Evolutionary conservation across 768 basidiomycete species (phyloP).

Genomic region (Clitopilus passeckerianus): DNA sequence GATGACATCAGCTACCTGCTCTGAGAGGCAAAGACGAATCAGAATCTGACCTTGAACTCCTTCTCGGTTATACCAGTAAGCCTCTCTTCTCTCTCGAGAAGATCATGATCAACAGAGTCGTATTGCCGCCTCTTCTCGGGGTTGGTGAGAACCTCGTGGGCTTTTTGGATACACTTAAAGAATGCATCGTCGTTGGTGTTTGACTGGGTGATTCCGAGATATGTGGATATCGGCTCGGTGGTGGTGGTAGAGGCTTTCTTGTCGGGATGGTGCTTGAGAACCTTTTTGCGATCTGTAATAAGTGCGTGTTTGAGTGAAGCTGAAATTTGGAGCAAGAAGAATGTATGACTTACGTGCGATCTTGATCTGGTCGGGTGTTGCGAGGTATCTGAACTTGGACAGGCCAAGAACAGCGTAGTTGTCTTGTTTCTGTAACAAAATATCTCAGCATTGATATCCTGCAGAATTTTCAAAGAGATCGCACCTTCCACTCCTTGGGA

Average conservation of each 20-base stretch:
- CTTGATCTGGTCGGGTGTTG: slow-evolving; percentile 90
- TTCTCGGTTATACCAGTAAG: slow-evolving; percentile 51
- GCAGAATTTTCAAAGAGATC: slow-evolving; percentile 1
- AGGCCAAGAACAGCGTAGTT: slow-evolving; percentile 97
- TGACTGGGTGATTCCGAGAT: slow-evolving; percentile 52
- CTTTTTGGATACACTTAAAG: slow-evolving; percentile 99
- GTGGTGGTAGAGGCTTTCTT: slow-evolving; percentile 62
- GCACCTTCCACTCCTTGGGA: slow-evolving; percentile 97
- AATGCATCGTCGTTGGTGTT: slow-evolving; percentile 96
- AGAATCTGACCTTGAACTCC: slow-evolving; percentile 45
- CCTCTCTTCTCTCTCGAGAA: slow-evolving; percentile 71
- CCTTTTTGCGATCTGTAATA: slow-evolving; percentile 89
- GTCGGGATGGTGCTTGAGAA: slow-evolving; percentile 98
- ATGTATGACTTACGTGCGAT: slow-evolving; percentile 73
- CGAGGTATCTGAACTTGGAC: slow-evolving; percentile 82
- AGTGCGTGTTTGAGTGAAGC: neutral
- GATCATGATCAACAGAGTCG: slow-evolving; percentile 89
- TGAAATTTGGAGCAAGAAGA: neutral
- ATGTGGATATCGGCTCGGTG: slow-evolving; percentile 19
- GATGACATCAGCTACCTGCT: neutral
- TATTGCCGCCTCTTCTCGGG: slow-evolving; percentile 88
- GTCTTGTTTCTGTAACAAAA: slow-evolving; percentile 78
- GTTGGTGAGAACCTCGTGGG: slow-evolving; percentile 89
- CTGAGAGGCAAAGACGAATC: neutral
- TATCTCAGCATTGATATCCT: neutral